Evolutionary conservation across 1,284 basidiomycete genomes (phyloP).

Genomic region (Cerioporus squamosus): DNA sequence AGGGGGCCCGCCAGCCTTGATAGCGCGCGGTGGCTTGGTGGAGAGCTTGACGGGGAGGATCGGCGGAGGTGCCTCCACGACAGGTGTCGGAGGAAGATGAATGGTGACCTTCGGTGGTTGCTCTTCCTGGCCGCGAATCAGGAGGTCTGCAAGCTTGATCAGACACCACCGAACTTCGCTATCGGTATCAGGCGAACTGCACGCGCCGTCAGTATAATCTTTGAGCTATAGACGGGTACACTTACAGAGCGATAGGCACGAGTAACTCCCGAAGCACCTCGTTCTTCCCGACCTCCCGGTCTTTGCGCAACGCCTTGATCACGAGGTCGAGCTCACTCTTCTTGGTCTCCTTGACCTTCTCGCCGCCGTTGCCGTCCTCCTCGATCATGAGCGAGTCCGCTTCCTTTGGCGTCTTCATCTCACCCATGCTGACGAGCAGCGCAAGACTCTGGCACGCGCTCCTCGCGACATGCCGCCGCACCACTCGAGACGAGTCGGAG

Average conservation of each 20-base stretch:
- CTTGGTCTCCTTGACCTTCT: conserved; percentile 75
- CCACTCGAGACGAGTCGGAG: conserved; percentile 81
- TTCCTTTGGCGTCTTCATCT: conserved; percentile 84
- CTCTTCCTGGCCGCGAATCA: conserved; percentile 84
- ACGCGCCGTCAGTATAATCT: conserved; percentile 8
- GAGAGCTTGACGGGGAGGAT: conserved; percentile 53
- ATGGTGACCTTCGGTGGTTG: conserved; percentile 87
- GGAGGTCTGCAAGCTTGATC: conserved; percentile 90
- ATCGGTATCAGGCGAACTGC: conserved; percentile 76
- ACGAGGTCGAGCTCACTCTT: conserved; percentile 81
- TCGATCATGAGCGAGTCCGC: conserved; percentile 79
- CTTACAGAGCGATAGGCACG: conserved; percentile 82
- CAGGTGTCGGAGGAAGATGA: conserved; percentile 80
- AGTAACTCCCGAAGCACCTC: conserved; percentile 79
- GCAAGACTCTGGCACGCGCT: conserved; percentile 89
- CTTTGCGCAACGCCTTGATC: conserved; percentile 83
- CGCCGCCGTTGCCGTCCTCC: conserved; percentile 77
- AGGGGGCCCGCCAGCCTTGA: conserved; percentile 48
- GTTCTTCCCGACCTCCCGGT: conserved; percentile 85
- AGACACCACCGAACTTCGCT: conserved; percentile 90
- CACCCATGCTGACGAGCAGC: conserved; percentile 87
- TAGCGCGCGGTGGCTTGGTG: conserved; percentile 43
- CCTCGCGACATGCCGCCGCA: conserved; percentile 88
- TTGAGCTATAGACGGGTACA: conserved; percentile 1
- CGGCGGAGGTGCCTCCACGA: conserved; percentile 60